phyloP scores from a whole-genome alignment of 257 asterid genomes.

The Nicotiana otophora region DNA sequence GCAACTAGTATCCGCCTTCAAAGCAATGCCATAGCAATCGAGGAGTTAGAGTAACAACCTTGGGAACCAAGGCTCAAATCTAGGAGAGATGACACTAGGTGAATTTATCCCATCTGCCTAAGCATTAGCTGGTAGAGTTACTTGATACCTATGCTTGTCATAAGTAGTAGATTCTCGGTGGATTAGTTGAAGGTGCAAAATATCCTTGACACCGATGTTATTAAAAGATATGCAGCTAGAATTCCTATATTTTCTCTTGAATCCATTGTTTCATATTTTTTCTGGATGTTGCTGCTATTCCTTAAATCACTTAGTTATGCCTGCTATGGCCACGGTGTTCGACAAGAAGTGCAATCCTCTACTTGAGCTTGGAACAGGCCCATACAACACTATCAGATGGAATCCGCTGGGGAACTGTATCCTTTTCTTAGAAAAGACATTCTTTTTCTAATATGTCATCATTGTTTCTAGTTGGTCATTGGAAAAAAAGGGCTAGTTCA shows the following conservation, averaged over 20 bases:
- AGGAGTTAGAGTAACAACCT: not conserved
- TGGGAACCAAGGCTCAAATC: not conserved
- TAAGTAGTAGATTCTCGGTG: not conserved
- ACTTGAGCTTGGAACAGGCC: conserved; percentile 93
- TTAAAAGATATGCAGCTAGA: not conserved
- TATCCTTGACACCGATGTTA: not conserved
- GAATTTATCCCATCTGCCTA: not conserved
- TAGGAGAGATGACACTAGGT: not conserved
- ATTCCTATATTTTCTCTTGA: not conserved
- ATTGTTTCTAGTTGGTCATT: conserved; percentile 1
- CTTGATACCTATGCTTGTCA: not conserved
- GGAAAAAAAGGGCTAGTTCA: not conserved
- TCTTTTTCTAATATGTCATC: not conserved
- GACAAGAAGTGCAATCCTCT: conserved; percentile 90
- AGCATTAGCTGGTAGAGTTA: not conserved
- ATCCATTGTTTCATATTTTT: not conserved
- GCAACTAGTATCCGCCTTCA: not conserved
- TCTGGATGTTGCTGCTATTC: conserved; percentile 17
- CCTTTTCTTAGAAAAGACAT: conserved; percentile 35
- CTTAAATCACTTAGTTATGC: conserved; percentile 87
- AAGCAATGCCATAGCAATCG: not conserved
- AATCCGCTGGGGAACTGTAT: conserved; percentile 96
- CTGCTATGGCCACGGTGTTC: conserved; percentile 90
- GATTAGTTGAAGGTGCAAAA: not conserved
- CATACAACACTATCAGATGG: conserved; percentile 94